Conservation (phyloP, 495 filamentous ascomycete genomes). For the Pseudoneurospora amorphoporcata region DNA sequence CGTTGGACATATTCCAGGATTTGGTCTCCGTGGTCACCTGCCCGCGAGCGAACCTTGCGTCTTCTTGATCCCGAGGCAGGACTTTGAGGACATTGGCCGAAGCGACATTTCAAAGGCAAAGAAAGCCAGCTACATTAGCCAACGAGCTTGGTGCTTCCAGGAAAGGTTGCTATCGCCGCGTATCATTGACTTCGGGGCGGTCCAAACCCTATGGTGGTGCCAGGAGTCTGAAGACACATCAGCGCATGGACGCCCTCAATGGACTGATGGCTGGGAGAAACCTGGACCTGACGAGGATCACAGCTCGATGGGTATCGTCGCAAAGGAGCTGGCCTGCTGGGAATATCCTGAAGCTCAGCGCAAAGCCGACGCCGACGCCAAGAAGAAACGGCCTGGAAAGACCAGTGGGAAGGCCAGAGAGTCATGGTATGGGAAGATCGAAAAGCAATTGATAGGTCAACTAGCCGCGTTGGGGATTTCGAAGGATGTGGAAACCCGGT, state of each 20-base stretch:
- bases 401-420: background rate
- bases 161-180: background rate
- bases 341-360: background rate
- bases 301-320: background rate
- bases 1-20: background rate
- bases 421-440: background rate
- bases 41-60: background rate
- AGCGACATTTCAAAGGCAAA: background rate
- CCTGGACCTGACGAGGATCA: background rate
- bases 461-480: background rate
- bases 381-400: background rate
- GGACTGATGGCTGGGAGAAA: background rate
- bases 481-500: background rate
- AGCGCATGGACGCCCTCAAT: background rate
- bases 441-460: background rate
- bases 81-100: background rate
- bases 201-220: background rate
- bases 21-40: background rate
- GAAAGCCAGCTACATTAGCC: background rate
- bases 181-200: background rate
- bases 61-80: background rate
- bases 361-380: background rate
- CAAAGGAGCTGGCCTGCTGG: background rate
- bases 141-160: background rate
- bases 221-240: background rate